These are phyloP conservation scores for Kluyveromyces wickerhamii DNA, from an alignment of 805 yeast genomes.

Conservation along the genomic window DNA sequence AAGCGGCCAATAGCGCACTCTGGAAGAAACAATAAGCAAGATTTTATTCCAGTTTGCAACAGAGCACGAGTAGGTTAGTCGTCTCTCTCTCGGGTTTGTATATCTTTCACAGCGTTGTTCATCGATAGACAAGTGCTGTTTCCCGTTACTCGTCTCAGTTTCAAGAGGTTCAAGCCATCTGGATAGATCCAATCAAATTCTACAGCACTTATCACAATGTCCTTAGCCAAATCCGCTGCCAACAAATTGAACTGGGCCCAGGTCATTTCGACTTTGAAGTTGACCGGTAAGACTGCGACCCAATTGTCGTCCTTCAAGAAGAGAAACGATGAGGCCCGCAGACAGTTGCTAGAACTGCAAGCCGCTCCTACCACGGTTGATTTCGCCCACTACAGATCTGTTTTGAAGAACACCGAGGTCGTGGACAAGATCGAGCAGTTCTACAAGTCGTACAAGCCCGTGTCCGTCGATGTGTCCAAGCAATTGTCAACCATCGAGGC, in stretches of 20 bases:
- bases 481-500: constrained; percentile 88
- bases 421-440: constrained; percentile 75
- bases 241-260: constrained; percentile 93
- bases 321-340: constrained; percentile 97
- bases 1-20: no score
- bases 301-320: constrained; percentile 89
- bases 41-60: no score
- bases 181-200: no score
- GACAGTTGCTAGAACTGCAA: constrained; percentile 61
- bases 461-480: constrained; percentile 76
- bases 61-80: no score
- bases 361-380: constrained; percentile 73
- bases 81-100: no score
- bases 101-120: no score
- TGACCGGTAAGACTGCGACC: constrained; percentile 86
- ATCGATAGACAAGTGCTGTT: no score
- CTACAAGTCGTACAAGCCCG: constrained; percentile 70
- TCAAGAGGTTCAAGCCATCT: no score
- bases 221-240: constrained; percentile 47
- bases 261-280: constrained; percentile 78
- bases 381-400: constrained; percentile 69
- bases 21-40: no score
- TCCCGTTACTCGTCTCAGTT: no score
- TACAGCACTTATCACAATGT: constrained; percentile 15
- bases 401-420: constrained; percentile 73